These are phyloP conservation scores for Fusarium sacchari DNA, from an alignment of 2,329 filamentous ascomycete genomes.

Conservation along the genomic window DNA sequence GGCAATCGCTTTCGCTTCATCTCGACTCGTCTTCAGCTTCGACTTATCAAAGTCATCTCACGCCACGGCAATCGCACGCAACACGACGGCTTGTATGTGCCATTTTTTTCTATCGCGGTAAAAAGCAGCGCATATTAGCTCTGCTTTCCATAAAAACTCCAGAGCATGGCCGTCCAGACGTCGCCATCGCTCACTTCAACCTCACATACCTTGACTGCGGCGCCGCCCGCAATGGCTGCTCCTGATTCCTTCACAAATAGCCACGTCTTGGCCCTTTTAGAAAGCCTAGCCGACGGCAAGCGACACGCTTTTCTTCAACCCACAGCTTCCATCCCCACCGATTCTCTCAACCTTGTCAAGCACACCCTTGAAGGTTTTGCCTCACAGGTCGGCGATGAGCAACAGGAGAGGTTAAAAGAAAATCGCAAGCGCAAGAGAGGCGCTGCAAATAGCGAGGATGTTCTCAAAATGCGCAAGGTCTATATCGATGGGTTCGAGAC, in stretches of 20 bases:
- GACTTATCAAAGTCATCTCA: slow-evolving; percentile 14
- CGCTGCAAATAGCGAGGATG: slow-evolving; percentile 58
- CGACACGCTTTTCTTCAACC: slow-evolving; percentile 84
- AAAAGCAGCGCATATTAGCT: slow-evolving; percentile 25
- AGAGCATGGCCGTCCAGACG: slow-evolving; percentile 54
- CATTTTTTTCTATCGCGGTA: not conserved
- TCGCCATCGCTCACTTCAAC: slow-evolving; percentile 71
- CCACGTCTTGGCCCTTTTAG: slow-evolving; percentile 62
- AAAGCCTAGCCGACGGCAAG: slow-evolving; percentile 65
- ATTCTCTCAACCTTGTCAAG: slow-evolving; percentile 81
- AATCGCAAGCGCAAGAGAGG: slow-evolving; percentile 82
- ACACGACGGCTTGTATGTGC: not conserved
- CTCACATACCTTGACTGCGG: slow-evolving; percentile 69
- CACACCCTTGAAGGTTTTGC: slow-evolving; percentile 82
- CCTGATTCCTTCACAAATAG: slow-evolving; percentile 49
- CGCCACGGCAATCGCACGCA: slow-evolving; percentile 1
- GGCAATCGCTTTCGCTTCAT: slow-evolving; percentile 10
- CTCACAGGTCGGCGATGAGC: slow-evolving; percentile 75
- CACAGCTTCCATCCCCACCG: slow-evolving; percentile 69
- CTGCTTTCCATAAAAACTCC: slow-evolving; percentile 15
- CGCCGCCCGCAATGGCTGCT: slow-evolving; percentile 56
- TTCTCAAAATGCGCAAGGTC: slow-evolving; percentile 82
- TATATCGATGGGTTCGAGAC: slow-evolving; percentile 89
- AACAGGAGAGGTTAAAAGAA: slow-evolving; percentile 74
- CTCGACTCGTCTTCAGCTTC: slow-evolving; percentile 29